Conservation (phyloP, 2,329 filamentous ascomycete species). For the Dendrostoma leiphaemia region DNA sequence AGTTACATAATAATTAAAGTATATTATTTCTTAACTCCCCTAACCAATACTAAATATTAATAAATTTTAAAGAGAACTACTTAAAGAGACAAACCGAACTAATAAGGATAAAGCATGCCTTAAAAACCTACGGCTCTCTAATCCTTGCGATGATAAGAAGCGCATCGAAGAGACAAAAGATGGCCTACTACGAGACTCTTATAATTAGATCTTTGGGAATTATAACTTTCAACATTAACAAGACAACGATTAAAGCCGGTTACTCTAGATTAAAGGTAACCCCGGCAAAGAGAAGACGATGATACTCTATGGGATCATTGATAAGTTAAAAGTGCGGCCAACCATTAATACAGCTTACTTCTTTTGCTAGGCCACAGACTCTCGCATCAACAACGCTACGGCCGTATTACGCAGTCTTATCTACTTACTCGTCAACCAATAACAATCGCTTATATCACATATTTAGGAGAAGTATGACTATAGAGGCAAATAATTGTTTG, state of each 20-base stretch:
- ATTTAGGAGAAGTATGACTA: slow-evolving; percentile 31
- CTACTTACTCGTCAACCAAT: slow-evolving; percentile 33
- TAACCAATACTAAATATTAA: no score
- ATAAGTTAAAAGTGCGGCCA: no score
- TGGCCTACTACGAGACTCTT: slow-evolving; percentile 26
- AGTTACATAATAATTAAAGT: no score
- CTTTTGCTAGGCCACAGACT: slow-evolving; percentile 41
- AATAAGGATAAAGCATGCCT: no score
- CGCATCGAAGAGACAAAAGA: slow-evolving; percentile 24
- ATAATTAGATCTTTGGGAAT: slow-evolving; percentile 31
- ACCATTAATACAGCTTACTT: slow-evolving; percentile 35
- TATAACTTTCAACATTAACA: slow-evolving; percentile 27
- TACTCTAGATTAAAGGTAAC: slow-evolving; percentile 34
- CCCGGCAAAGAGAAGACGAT: slow-evolving; percentile 37
- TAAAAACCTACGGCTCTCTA: slow-evolving; percentile 12
- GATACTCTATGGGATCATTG: slow-evolving; percentile 28
- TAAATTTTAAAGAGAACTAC: no score
- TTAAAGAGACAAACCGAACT: no score
- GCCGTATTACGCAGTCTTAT: slow-evolving; percentile 43
- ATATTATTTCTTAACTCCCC: no score
- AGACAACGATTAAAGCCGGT: slow-evolving; percentile 17
- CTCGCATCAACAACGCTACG: slow-evolving; percentile 33
- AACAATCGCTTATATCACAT: slow-evolving; percentile 32
- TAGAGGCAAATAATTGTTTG: slow-evolving; percentile 31
- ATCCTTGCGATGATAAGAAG: slow-evolving; percentile 22